Evolutionary conservation across 805 yeast species (phyloP).

Genomic region (Komagataella ulmi): DNA sequence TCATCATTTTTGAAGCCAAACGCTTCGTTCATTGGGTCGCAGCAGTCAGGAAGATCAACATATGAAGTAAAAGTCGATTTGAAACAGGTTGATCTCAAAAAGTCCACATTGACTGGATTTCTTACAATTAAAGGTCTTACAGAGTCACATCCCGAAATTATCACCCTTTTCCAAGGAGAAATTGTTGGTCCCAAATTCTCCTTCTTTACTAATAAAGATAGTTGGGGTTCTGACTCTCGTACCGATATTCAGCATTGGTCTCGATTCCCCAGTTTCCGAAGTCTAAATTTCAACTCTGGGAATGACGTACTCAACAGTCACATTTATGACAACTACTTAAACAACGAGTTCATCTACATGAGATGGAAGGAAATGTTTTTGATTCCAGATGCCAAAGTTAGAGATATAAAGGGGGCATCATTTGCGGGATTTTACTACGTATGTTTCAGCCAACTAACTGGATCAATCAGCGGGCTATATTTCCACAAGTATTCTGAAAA

Average conservation of each 20-base stretch:
- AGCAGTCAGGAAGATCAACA: slow-evolving; percentile 50
- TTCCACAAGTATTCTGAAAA: slow-evolving; percentile 71
- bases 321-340: slow-evolving; percentile 12
- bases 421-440: slow-evolving; percentile 90
- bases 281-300: slow-evolving; percentile 15
- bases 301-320: slow-evolving; percentile 14
- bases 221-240: slow-evolving; percentile 36
- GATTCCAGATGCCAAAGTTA: slow-evolving; percentile 64
- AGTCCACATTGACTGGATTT: slow-evolving; percentile 43
- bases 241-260: slow-evolving; percentile 58
- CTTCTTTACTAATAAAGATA: slow-evolving; percentile 41
- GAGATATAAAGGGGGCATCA: slow-evolving; percentile 57
- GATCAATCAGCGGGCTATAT: slow-evolving; percentile 68
- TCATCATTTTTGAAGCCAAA: slow-evolving; percentile 46
- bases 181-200: slow-evolving; percentile 48
- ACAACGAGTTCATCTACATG: slow-evolving; percentile 57
- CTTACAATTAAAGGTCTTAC: slow-evolving; percentile 55
- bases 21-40: slow-evolving; percentile 51
- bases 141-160: slow-evolving; percentile 43
- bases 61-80: slow-evolving; percentile 61
- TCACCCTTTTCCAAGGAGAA: slow-evolving; percentile 65
- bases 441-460: slow-evolving; percentile 66
- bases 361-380: slow-evolving; percentile 90
- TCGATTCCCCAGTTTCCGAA: slow-evolving; percentile 26
- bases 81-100: slow-evolving; percentile 49